These are phyloP conservation scores for Coelastrella sp. DNA, from an alignment of 139 green algal species.

Conservation along the genomic window DNA sequence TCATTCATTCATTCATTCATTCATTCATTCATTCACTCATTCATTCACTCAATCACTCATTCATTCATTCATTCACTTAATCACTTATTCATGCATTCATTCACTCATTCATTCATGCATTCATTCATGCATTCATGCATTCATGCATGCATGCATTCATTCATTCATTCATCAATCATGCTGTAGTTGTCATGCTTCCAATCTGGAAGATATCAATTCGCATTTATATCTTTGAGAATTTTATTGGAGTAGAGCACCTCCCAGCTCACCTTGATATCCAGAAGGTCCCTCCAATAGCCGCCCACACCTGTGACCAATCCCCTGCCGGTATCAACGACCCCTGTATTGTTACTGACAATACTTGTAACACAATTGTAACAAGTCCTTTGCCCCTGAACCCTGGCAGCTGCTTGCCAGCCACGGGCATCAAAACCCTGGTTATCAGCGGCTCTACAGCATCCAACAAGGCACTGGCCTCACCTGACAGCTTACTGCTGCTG, in stretches of 20 bases:
- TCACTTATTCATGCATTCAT: too few species aligned
- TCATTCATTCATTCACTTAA: too few species aligned
- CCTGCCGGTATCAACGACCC: slow-evolving; percentile 44
- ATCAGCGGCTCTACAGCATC: slow-evolving; percentile 48
- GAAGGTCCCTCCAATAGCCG: slow-evolving; percentile 35
- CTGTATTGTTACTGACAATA: slow-evolving; percentile 47
- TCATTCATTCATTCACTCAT: too few species aligned
- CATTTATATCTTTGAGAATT: too few species aligned
- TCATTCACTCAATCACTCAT: too few species aligned
- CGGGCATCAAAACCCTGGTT: slow-evolving; percentile 45
- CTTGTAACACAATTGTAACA: slow-evolving; percentile 45
- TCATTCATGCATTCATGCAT: too few species aligned
- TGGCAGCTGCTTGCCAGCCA: slow-evolving; percentile 8
- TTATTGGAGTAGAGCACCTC: neutral
- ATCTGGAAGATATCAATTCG: too few species aligned
- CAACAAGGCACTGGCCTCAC: slow-evolving; percentile 12
- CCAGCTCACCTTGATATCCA: slow-evolving; percentile 37
- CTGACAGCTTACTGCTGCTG: slow-evolving; percentile 1
- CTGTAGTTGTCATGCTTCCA: too few species aligned
- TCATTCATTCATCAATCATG: too few species aligned
- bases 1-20: too few species aligned
- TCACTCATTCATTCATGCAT: too few species aligned
- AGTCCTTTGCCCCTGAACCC: slow-evolving; percentile 63
- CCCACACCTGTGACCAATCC: slow-evolving; percentile 54
- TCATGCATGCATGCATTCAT: too few species aligned